Conservation (phyloP, 2,329 filamentous ascomycete species). For the Sporothrix brasiliensis region DNA sequence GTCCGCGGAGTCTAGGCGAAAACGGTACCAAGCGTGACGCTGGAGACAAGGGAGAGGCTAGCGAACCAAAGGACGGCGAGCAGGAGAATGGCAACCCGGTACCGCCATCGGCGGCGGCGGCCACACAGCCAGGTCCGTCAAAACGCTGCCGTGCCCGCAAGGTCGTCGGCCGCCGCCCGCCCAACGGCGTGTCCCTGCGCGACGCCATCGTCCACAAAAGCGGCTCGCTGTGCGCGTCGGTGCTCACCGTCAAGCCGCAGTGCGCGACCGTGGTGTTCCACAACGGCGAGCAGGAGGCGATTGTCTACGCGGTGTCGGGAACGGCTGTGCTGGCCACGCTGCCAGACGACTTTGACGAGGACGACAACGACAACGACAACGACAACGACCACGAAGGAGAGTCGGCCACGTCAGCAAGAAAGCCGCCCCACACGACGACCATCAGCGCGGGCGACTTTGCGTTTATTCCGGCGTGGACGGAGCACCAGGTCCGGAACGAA, state of each 20-base stretch:
- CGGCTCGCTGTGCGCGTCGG: constrained; percentile 69
- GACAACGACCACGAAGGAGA: constrained; percentile 46
- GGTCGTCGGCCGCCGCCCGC: background rate
- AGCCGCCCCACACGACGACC: constrained; percentile 56
- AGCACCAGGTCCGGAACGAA: constrained; percentile 71
- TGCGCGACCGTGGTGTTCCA: constrained; percentile 67
- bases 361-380: constrained; percentile 51
- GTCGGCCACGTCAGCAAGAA: constrained; percentile 45
- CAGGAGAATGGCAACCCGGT: background rate
- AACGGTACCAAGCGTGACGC: background rate
- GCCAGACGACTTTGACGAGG: constrained; percentile 52
- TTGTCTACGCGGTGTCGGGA: constrained; percentile 67
- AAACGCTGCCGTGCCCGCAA: background rate
- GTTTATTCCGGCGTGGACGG: constrained; percentile 68
- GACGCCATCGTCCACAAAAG: constrained; percentile 66
- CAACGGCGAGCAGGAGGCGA: constrained; percentile 71
- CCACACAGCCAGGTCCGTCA: background rate
- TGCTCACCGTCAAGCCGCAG: constrained; percentile 65
- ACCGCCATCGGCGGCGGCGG: background rate
- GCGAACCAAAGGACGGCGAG: background rate
- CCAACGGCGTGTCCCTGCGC: constrained; percentile 34
- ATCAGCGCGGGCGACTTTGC: constrained; percentile 69
- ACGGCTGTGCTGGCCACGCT: constrained; percentile 63
- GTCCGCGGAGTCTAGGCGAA: background rate
- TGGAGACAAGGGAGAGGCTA: too few relatives aligned